These are phyloP conservation scores for Solanum chacoense DNA, from an alignment of 305 asterid genomes.

Conservation along the genomic window DNA sequence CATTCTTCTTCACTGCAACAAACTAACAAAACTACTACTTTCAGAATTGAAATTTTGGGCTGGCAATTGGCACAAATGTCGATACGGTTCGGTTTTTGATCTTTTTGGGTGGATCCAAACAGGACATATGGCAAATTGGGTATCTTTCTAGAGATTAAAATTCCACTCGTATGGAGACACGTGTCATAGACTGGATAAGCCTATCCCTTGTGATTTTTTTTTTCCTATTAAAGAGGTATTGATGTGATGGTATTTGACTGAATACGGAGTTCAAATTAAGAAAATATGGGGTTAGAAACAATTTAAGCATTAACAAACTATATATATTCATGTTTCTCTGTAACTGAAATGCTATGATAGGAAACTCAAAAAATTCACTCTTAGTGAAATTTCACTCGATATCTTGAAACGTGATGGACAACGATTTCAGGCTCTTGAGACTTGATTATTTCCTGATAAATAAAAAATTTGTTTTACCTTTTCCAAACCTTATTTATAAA, in stretches of 20 bases:
- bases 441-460: background rate
- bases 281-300: too few relatives aligned
- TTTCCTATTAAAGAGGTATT: background rate
- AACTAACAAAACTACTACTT: constrained; percentile 8
- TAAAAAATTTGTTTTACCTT: background rate
- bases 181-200: constrained; percentile 38
- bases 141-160: constrained; percentile 21
- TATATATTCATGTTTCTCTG: background rate
- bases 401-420: background rate
- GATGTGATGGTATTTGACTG: background rate
- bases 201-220: constrained; percentile 23
- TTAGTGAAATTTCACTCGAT: background rate
- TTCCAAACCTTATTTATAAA: too few relatives aligned
- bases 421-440: too few relatives aligned
- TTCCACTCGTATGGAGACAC: constrained; percentile 27
- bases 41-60: background rate
- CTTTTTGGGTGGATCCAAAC: constrained; percentile 24
- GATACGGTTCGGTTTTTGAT: background rate
- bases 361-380: background rate
- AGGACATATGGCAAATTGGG: constrained; percentile 45
- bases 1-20: constrained; percentile 22
- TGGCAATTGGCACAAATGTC: background rate
- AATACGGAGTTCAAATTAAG: too few relatives aligned
- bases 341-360: background rate
- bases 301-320: background rate